These are phyloP conservation scores for Penicillium thymicola DNA, from an alignment of 2,329 filamentous ascomycete species.

Conservation along the genomic window DNA sequence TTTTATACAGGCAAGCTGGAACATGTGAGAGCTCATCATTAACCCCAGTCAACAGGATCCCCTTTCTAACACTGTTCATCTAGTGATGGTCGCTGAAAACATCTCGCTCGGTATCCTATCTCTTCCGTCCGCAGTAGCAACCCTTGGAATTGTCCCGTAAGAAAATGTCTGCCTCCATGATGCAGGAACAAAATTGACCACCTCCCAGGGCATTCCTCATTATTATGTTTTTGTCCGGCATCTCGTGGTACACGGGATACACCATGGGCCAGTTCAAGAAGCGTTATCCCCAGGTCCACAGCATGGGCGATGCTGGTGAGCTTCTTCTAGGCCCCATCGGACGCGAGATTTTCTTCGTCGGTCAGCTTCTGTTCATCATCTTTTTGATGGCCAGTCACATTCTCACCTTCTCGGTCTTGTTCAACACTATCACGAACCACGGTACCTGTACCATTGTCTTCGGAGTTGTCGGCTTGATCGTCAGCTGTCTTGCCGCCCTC, in stretches of 20 bases:
- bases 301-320: constrained; percentile 64
- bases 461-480: constrained; percentile 53
- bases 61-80: not conserved
- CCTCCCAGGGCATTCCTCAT: constrained; percentile 43
- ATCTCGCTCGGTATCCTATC: constrained; percentile 56
- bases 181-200: constrained; percentile 1
- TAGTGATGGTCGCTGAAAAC: constrained; percentile 56
- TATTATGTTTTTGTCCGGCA: constrained; percentile 50
- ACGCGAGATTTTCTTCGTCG: constrained; percentile 58
- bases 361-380: constrained; percentile 60
- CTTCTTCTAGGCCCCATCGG: constrained; percentile 59
- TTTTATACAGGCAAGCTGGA: constrained; percentile 36
- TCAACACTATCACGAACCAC: constrained; percentile 60
- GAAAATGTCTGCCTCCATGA: constrained; percentile 6
- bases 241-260: constrained; percentile 57
- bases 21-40: constrained; percentile 31
- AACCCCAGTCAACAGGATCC: not conserved
- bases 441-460: constrained; percentile 61
- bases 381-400: constrained; percentile 68
- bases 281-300: constrained; percentile 55
- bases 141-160: constrained; percentile 52
- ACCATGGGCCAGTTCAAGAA: constrained; percentile 57
- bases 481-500: constrained; percentile 57
- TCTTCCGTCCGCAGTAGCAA: constrained; percentile 52
- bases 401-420: constrained; percentile 64